Percentiles rank a stretch among this genome's conserved stretches.
Evolutionary conservation across 2,329 filamentous ascomycete genomes (phyloP).

Genomic region (Hypocrella siamensis): DNA sequence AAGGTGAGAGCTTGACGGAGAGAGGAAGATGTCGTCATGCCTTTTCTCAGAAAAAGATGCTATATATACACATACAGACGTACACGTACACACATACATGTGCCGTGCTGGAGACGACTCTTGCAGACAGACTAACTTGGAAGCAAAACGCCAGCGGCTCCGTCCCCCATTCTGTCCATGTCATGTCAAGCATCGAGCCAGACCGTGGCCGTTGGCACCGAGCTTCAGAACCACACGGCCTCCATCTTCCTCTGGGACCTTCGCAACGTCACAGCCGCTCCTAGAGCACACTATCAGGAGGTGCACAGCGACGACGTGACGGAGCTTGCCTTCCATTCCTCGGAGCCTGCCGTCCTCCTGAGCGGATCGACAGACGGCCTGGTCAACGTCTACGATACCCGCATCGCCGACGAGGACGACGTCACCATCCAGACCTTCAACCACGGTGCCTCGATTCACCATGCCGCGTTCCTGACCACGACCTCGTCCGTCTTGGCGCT

Average conservation of each 20-base stretch:
- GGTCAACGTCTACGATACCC: conserved; percentile 61
- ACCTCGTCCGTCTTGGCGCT: conserved; percentile 52
- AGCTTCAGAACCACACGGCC: conserved; percentile 48
- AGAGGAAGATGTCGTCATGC: too few species aligned
- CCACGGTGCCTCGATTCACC: conserved; percentile 59
- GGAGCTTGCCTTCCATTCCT: conserved; percentile 42
- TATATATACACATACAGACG: too few species aligned
- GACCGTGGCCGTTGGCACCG: conserved; percentile 56
- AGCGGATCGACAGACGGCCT: conserved; percentile 70
- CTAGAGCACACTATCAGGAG: conserved; percentile 42
- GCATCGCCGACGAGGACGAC: conserved; percentile 59
- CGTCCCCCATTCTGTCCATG: conserved; percentile 45
- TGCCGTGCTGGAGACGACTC: background rate
- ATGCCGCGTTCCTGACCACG: conserved; percentile 52
- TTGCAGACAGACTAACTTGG: background rate
- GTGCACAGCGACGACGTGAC: conserved; percentile 55
- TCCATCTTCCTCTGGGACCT: conserved; percentile 50
- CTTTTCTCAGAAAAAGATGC: background rate
- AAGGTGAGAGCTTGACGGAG: too few species aligned
- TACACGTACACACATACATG: too few species aligned
- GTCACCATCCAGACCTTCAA: conserved; percentile 66
- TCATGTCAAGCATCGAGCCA: conserved; percentile 41
- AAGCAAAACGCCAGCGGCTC: conserved; percentile 18
- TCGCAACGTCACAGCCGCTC: conserved; percentile 27
- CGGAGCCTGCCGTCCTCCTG: conserved; percentile 44